These are phyloP conservation scores for Sclerotinia spermophila DNA, from an alignment of 2,329 filamentous ascomycete species.

Conservation along the genomic window DNA sequence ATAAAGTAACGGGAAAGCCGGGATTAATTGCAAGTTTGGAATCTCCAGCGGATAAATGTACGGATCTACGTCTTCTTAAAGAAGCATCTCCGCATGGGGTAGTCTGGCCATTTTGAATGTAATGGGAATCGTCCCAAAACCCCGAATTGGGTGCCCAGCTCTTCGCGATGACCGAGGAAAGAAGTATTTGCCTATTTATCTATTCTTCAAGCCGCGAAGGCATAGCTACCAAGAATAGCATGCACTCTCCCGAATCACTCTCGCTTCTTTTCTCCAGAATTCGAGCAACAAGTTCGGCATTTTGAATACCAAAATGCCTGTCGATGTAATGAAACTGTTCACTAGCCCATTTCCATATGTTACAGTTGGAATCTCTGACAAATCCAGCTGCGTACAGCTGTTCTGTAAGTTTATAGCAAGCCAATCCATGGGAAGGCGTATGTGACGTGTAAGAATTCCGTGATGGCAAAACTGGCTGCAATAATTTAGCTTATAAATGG, in stretches of 20 bases:
- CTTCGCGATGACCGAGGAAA: neutral
- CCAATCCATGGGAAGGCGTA: neutral
- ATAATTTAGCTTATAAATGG: neutral
- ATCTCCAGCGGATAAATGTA: neutral
- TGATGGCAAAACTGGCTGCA: neutral
- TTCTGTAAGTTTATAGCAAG: constrained; percentile 22
- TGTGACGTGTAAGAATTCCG: neutral
- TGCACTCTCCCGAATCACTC: constrained; percentile 18
- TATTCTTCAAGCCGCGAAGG: constrained; percentile 18
- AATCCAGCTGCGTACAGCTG: constrained; percentile 20
- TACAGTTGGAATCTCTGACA: neutral
- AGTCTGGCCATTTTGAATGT: neutral
- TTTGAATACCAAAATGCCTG: constrained; percentile 22
- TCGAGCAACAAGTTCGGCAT: constrained; percentile 23
- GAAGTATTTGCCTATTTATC: neutral
- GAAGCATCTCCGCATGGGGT: neutral
- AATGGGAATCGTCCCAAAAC: neutral
- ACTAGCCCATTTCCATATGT: constrained; percentile 17
- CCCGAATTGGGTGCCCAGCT: neutral
- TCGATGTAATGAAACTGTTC: constrained; percentile 19
- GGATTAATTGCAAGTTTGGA: neutral
- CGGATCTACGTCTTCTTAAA: neutral
- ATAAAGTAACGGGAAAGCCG: neutral
- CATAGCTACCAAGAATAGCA: constrained; percentile 24
- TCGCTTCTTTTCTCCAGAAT: constrained; percentile 15